These are phyloP conservation scores for Tricholoma sp. DNA, from an alignment of 768 basidiomycete genomes.

Conservation along the genomic window DNA sequence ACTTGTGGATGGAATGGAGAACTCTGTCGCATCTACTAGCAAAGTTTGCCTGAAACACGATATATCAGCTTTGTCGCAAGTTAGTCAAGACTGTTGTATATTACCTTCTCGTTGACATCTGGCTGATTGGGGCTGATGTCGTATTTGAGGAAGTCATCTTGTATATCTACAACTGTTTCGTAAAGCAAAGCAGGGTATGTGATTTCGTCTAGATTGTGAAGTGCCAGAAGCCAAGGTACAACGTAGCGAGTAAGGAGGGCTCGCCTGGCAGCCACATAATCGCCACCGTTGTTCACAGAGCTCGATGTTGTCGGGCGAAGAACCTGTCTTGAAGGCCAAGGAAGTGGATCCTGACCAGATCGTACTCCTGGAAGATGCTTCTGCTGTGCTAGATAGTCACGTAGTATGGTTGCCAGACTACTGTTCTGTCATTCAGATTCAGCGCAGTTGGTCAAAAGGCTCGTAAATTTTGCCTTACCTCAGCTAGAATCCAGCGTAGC, in stretches of 20 bases:
- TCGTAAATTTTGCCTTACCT: conserved; percentile 35
- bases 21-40: conserved; percentile 30
- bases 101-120: conserved; percentile 11
- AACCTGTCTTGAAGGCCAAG: conserved; percentile 51
- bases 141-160: conserved; percentile 19
- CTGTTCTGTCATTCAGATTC: conserved; percentile 45
- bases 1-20: conserved; percentile 48
- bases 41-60: not conserved
- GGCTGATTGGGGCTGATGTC: conserved; percentile 9
- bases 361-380: conserved; percentile 62
- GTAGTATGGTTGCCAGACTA: conserved; percentile 58
- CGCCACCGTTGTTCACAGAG: conserved; percentile 57
- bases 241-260: conserved; percentile 52
- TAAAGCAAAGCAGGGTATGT: conserved; percentile 52
- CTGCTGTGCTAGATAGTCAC: conserved; percentile 60
- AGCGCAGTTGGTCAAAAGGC: not conserved
- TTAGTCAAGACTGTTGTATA: not conserved
- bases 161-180: conserved; percentile 45
- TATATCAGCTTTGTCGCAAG: not conserved
- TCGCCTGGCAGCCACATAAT: conserved; percentile 61
- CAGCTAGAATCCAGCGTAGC: conserved; percentile 67
- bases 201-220: conserved; percentile 56
- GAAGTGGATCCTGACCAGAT: conserved; percentile 29
- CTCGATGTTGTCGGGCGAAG: conserved; percentile 31
- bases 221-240: conserved; percentile 60